These are phyloP conservation scores for Neofusicoccum cordaticola DNA, from an alignment of 2,329 filamentous ascomycete species.

Conservation along the genomic window DNA sequence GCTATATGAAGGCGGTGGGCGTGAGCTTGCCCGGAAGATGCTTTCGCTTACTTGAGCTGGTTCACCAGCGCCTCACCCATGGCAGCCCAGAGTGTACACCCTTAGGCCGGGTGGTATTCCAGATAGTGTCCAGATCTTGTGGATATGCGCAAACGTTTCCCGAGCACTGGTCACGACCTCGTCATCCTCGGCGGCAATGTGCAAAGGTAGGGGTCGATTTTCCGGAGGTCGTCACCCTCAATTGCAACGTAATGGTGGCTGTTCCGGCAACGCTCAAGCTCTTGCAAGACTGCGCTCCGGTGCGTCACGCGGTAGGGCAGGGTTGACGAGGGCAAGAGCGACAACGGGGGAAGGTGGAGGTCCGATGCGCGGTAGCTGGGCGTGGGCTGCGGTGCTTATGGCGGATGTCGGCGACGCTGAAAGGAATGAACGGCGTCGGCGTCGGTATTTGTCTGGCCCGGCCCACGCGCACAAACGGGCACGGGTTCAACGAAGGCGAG, in stretches of 20 bases:
- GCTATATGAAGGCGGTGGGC: background rate
- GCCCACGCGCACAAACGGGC: background rate
- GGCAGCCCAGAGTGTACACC: background rate
- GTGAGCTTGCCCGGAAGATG: background rate
- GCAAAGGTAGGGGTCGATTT: background rate
- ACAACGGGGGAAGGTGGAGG: background rate
- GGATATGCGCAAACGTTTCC: background rate
- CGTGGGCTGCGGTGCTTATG: background rate
- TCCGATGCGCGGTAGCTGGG: background rate
- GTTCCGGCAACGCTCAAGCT: background rate
- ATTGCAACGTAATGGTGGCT: background rate
- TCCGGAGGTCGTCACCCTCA: background rate
- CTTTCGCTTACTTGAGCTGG: conserved; percentile 13
- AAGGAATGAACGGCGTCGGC: conserved; percentile 9
- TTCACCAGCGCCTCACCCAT: conserved; percentile 16
- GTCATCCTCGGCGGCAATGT: background rate
- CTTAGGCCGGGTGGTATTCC: background rate
- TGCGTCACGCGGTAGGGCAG: background rate
- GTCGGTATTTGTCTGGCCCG: background rate
- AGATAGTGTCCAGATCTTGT: background rate
- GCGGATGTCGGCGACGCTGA: background rate
- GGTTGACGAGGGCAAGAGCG: background rate
- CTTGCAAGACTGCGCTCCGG: background rate
- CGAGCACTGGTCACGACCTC: background rate
- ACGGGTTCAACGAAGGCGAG: background rate